Conservation (phyloP, 2,329 filamentous ascomycete genomes). For the Thelonectria discophora region DNA sequence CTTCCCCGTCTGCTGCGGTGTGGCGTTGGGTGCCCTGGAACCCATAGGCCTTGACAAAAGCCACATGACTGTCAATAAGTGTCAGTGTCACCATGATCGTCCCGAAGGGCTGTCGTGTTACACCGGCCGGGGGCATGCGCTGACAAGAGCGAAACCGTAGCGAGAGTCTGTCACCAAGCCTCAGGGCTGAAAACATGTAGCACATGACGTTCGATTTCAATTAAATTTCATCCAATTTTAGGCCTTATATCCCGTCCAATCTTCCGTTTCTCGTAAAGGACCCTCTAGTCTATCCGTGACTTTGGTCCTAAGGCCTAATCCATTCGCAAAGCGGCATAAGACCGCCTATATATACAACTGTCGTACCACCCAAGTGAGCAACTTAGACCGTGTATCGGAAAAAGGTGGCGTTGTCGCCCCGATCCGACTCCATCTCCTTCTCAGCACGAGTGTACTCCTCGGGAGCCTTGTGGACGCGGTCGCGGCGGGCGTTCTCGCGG, state of each 20-base stretch:
- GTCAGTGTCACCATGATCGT: slow-evolving; percentile 12
- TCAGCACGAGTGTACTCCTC: slow-evolving; percentile 63
- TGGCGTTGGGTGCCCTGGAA: slow-evolving; percentile 22
- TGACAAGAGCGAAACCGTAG: neutral
- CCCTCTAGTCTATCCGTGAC: slow-evolving; percentile 11
- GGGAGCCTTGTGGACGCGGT: slow-evolving; percentile 56
- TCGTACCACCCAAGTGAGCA: slow-evolving; percentile 26
- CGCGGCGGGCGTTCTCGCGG: slow-evolving; percentile 64
- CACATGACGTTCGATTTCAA: slow-evolving; percentile 27
- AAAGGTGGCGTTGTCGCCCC: slow-evolving; percentile 65
- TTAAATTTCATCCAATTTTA: slow-evolving; percentile 24
- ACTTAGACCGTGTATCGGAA: slow-evolving; percentile 62
- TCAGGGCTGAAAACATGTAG: neutral
- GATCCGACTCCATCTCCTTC: slow-evolving; percentile 60
- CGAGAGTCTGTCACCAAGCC: slow-evolving; percentile 3
- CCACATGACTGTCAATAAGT: neutral
- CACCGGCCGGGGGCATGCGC: neutral
- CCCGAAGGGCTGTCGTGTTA: slow-evolving; percentile 23
- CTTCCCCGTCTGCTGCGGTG: slow-evolving; percentile 23
- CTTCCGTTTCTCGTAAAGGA: slow-evolving; percentile 20
- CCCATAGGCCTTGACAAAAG: slow-evolving; percentile 13
- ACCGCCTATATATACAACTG: slow-evolving; percentile 35
- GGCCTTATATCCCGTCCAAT: slow-evolving; percentile 25
- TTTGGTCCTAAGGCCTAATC: slow-evolving; percentile 5
- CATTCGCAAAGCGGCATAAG: slow-evolving; percentile 22